Evolutionary conservation across 352 stramenopile species (phyloP).

Genomic region (Phytopythium aichiense): DNA sequence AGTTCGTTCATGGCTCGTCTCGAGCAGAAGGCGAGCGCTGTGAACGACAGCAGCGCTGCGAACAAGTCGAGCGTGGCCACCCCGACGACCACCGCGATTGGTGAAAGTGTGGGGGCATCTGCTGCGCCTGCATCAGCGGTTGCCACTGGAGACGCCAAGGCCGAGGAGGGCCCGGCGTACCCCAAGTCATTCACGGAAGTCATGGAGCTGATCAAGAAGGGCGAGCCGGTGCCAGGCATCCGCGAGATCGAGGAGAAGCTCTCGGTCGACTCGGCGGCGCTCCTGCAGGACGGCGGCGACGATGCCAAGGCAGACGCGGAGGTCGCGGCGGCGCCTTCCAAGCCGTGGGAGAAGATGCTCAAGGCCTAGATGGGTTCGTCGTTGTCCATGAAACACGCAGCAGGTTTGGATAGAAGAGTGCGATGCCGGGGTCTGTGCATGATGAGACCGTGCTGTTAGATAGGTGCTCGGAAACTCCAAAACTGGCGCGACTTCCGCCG

Average conservation of each 20-base stretch:
- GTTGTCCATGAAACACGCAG: neutral
- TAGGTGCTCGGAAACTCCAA: neutral
- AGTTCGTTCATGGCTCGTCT: slow-evolving; percentile 53
- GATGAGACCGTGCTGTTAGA: neutral
- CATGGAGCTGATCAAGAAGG: slow-evolving; percentile 72
- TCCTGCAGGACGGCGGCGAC: slow-evolving; percentile 18
- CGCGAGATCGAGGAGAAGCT: slow-evolving; percentile 72
- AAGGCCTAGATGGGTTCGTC: slow-evolving; percentile 11
- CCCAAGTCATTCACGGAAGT: slow-evolving; percentile 72
- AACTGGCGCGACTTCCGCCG: neutral
- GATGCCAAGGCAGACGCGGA: neutral
- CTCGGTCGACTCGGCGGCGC: slow-evolving; percentile 43
- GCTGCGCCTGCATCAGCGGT: neutral
- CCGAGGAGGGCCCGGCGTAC: slow-evolving; percentile 34
- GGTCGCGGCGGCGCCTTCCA: slow-evolving; percentile 11
- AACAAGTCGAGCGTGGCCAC: slow-evolving; percentile 7
- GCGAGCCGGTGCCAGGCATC: slow-evolving; percentile 65
- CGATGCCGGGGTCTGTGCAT: neutral
- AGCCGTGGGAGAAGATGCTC: slow-evolving; percentile 42
- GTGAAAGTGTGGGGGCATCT: neutral
- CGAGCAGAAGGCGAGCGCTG: slow-evolving; percentile 40
- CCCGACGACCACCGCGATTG: neutral
- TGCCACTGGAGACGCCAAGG: slow-evolving; percentile 19
- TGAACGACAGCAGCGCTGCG: slow-evolving; percentile 17
- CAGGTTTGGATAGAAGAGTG: neutral